Evolutionary conservation across 352 stramenopile species (phyloP).

Genomic region (Peronospora destructor): DNA sequence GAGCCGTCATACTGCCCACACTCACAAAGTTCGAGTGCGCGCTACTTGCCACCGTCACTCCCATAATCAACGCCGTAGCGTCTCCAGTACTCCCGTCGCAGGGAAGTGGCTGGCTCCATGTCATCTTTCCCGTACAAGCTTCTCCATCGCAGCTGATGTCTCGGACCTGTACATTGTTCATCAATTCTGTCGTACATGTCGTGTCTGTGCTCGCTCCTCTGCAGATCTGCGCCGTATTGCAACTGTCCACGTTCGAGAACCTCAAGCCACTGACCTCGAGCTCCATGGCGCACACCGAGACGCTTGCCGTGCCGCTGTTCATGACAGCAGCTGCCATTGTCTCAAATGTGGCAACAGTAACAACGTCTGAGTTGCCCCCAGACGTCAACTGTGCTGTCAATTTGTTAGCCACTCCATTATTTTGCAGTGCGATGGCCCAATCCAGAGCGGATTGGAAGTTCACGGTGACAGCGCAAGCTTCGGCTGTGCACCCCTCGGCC

Average conservation of each 20-base stretch:
- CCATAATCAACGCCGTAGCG: constrained; percentile 37
- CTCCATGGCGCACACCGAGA: constrained; percentile 46
- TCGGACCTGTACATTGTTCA: constrained; percentile 25
- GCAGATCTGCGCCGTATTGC: constrained; percentile 57
- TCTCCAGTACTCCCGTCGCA: constrained; percentile 38
- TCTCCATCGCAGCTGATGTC: constrained; percentile 40
- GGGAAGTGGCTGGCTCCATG: constrained; percentile 32
- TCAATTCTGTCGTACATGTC: constrained; percentile 39
- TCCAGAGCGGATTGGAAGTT: constrained; percentile 46
- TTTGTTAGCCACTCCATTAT: constrained; percentile 29
- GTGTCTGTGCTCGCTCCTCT: constrained; percentile 37
- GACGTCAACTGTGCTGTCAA: constrained; percentile 46
- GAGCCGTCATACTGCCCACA: constrained; percentile 40
- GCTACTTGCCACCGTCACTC: constrained; percentile 45
- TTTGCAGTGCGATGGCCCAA: constrained; percentile 60
- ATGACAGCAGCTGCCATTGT: constrained; percentile 31
- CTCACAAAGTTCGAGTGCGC: constrained; percentile 37
- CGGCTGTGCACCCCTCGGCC: constrained; percentile 30
- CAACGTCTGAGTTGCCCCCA: constrained; percentile 33
- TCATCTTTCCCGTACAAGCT: constrained; percentile 44
- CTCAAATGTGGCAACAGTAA: constrained; percentile 41
- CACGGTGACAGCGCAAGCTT: constrained; percentile 47
- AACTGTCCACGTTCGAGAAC: constrained; percentile 45
- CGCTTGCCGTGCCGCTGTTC: constrained; percentile 11
- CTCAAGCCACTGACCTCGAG: constrained; percentile 42